A percentile compares a stretch with the other conserved stretches of the same genome.
Evolutionary conservation across 108 stramenopile species (phyloP).

Genomic region (Cyclostephanos tholiformis): DNA sequence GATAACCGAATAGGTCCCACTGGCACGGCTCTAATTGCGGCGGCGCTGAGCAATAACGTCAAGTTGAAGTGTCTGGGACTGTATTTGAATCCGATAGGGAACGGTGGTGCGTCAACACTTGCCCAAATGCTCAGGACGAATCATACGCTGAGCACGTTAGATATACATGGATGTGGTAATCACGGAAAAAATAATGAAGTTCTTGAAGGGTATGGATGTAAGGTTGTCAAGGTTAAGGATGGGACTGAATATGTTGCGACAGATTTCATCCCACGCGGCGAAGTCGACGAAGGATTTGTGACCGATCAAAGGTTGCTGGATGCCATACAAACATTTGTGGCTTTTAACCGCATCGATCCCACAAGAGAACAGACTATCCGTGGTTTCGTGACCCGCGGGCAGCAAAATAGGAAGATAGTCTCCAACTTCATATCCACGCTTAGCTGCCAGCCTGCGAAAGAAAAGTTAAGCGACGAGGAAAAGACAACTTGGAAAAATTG

Average conservation of each 20-base stretch:
- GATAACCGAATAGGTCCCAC: conserved; percentile 40
- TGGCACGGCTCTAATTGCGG: conserved; percentile 32
- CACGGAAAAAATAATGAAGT: not conserved
- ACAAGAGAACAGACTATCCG: conserved; percentile 47
- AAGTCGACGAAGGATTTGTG: conserved; percentile 25
- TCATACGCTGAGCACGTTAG: conserved; percentile 41
- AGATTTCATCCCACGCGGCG: conserved; percentile 14
- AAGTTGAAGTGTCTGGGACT: conserved; percentile 47
- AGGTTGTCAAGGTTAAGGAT: conserved; percentile 26
- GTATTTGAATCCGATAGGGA: conserved; percentile 41
- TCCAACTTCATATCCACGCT: conserved; percentile 35
- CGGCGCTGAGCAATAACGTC: conserved; percentile 27
- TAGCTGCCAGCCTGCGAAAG: conserved; percentile 10
- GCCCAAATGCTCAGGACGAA: conserved; percentile 47
- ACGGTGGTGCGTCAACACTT: conserved; percentile 41
- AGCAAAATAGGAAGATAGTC: conserved; percentile 18
- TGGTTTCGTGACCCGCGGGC: conserved; percentile 25
- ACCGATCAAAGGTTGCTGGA: conserved; percentile 43
- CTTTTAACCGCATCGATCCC: conserved; percentile 49
- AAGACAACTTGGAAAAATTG: conserved; percentile 50
- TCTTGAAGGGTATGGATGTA: conserved; percentile 38
- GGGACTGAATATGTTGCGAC: conserved; percentile 42
- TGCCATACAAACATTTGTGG: conserved; percentile 39
- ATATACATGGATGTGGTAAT: conserved; percentile 41
- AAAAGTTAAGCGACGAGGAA: conserved; percentile 35